Evolutionary conservation across 2,329 filamentous ascomycete species (phyloP).

Genomic region (Blumeriella jaapii): DNA sequence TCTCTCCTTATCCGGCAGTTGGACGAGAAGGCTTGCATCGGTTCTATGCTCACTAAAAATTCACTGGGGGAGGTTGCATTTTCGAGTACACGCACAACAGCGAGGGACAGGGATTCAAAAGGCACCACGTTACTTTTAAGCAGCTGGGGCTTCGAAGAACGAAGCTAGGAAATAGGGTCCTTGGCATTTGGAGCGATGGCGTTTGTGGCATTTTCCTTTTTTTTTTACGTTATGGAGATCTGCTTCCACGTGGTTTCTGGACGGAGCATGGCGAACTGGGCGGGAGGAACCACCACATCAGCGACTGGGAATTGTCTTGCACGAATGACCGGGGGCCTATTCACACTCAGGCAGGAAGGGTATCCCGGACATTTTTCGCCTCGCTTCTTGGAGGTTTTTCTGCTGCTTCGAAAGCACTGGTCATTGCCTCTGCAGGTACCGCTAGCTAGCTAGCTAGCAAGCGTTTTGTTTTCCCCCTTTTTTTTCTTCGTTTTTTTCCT

Average conservation of each 20-base stretch:
- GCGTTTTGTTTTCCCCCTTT: constrained; percentile 1
- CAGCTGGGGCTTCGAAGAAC: constrained; percentile 1
- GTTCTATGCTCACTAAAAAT: constrained; percentile 5
- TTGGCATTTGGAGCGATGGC: constrained; percentile 7
- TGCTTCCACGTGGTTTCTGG: not conserved
- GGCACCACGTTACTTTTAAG: not conserved
- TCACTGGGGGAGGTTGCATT: constrained; percentile 4
- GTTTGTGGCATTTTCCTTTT: constrained; percentile 6
- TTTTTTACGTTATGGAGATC: not conserved
- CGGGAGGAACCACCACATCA: constrained; percentile 1
- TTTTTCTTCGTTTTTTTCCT: too few species aligned
- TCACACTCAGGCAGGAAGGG: constrained; percentile 15
- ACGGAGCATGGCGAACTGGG: constrained; percentile 1
- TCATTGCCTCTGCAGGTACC: too few species aligned
- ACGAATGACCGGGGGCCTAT: constrained; percentile 9
- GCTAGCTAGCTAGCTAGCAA: not conserved
- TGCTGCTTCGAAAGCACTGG: not conserved
- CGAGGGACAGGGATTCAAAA: not conserved
- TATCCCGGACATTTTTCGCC: too few species aligned
- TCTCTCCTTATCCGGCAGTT: not conserved
- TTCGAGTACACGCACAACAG: constrained; percentile 6
- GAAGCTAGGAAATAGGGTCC: constrained; percentile 1
- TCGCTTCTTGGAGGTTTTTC: not conserved
- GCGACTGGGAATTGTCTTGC: not conserved
- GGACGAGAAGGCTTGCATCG: constrained; percentile 4